phyloP scores from a whole-genome alignment of 768 basidiomycete genomes.

The Fibroporia radiculosa region DNA sequence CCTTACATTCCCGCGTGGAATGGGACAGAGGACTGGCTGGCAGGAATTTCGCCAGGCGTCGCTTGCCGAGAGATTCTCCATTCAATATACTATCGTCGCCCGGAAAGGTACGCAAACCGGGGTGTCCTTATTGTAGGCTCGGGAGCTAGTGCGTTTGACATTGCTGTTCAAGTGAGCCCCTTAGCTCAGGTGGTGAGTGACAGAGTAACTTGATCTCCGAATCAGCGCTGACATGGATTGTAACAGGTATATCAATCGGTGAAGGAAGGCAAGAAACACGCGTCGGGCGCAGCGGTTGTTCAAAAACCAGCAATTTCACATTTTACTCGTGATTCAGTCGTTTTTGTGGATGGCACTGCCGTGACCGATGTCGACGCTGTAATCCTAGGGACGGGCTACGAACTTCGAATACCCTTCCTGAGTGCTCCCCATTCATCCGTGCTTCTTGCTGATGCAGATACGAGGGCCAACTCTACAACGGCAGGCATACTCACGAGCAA shows the following conservation, averaged over 20 bases:
- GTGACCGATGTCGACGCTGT: constrained; percentile 37
- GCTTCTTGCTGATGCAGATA: constrained; percentile 12
- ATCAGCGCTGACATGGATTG: neutral
- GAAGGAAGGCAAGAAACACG: constrained; percentile 11
- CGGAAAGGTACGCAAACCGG: constrained; percentile 33
- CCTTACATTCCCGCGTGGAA: constrained; percentile 37
- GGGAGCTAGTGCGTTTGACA: constrained; percentile 40
- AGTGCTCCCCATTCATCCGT: constrained; percentile 15
- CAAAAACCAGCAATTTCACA: constrained; percentile 38
- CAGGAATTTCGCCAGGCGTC: constrained; percentile 13
- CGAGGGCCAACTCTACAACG: constrained; percentile 16
- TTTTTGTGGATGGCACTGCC: constrained; percentile 40
- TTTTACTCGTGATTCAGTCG: constrained; percentile 36
- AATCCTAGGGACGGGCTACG: constrained; percentile 50
- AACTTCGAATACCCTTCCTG: constrained; percentile 44
- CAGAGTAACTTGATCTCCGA: too few relatives aligned
- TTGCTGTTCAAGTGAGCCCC: constrained; percentile 32
- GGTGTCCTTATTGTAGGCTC: constrained; percentile 45
- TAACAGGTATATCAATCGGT: constrained; percentile 31
- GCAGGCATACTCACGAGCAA: constrained; percentile 36
- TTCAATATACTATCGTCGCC: constrained; percentile 45
- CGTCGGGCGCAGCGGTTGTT: constrained; percentile 15
- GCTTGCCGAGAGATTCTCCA: constrained; percentile 38
- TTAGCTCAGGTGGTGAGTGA: constrained; percentile 35
- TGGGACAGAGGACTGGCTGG: constrained; percentile 45